These are phyloP conservation scores for Usnea hakonensis DNA, from an alignment of 495 filamentous ascomycete genomes.

Conservation along the genomic window DNA sequence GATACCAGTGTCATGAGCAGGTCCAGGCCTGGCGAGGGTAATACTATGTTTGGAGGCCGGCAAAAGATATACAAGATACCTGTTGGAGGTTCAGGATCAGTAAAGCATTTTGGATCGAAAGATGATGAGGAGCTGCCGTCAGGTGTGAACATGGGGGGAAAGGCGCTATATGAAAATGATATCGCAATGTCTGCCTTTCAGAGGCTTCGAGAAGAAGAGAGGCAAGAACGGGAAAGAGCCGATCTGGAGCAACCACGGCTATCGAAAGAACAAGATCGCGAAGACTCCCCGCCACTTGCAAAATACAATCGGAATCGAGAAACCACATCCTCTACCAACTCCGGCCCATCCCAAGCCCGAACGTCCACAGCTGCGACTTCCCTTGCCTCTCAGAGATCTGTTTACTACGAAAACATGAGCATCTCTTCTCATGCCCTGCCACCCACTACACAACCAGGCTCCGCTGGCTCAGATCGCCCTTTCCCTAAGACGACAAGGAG, in stretches of 20 bases:
- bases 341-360: slow-evolving; percentile 58
- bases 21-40: slow-evolving; percentile 78
- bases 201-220: slow-evolving; percentile 54
- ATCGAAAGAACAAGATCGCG: slow-evolving; percentile 30
- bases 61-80: slow-evolving; percentile 95
- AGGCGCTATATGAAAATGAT: slow-evolving; percentile 79
- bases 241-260: slow-evolving; percentile 5
- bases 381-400: slow-evolving; percentile 62
- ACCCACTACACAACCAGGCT: slow-evolving; percentile 29
- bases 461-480: slow-evolving; percentile 30
- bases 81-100: slow-evolving; percentile 39
- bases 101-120: slow-evolving; percentile 30
- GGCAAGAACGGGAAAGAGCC: slow-evolving; percentile 33
- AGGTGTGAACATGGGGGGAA: slow-evolving; percentile 53
- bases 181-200: slow-evolving; percentile 74
- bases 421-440: slow-evolving; percentile 33
- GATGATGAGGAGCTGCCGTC: slow-evolving; percentile 29
- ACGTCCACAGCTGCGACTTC: slow-evolving; percentile 90
- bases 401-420: slow-evolving; percentile 24
- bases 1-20: slow-evolving; percentile 81
- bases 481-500: slow-evolving; percentile 57
- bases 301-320: slow-evolving; percentile 68
- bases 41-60: slow-evolving; percentile 88
- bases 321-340: slow-evolving; percentile 81
- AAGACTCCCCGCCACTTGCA: slow-evolving; percentile 48